phyloP scores from a whole-genome alignment of 1,284 basidiomycete species.

The Heterobasidion parviporum region DNA sequence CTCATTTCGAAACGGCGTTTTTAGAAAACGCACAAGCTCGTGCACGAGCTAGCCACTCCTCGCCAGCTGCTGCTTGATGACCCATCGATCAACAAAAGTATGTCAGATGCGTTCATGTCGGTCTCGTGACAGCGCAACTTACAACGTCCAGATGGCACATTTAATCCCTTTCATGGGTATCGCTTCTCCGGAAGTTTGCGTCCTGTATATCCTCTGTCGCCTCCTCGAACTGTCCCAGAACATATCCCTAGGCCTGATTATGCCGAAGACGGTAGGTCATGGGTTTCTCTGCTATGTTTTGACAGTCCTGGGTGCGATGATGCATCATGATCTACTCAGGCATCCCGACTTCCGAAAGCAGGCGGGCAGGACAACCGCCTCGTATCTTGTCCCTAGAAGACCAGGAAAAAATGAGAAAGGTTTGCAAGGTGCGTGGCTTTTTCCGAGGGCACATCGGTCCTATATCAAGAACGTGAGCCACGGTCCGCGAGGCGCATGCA shows the following conservation, averaged over 20 bases:
- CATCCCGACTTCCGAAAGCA: constrained; percentile 51
- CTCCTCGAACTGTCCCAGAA: constrained; percentile 59
- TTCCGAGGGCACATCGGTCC: background rate
- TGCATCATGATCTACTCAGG: constrained; percentile 32
- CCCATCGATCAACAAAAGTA: constrained; percentile 24
- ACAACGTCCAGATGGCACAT: constrained; percentile 45
- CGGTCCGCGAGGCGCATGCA: background rate
- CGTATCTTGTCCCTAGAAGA: constrained; percentile 58
- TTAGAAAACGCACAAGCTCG: constrained; percentile 75
- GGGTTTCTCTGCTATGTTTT: constrained; percentile 18
- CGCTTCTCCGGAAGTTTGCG: constrained; percentile 64
- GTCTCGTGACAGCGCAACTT: background rate
- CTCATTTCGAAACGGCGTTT: constrained; percentile 5
- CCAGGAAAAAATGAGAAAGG: constrained; percentile 73
- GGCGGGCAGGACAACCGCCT: constrained; percentile 51
- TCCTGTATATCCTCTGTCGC: constrained; percentile 71
- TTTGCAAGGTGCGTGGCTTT: constrained; percentile 53
- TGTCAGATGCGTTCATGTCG: constrained; percentile 2
- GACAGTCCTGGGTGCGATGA: constrained; percentile 20
- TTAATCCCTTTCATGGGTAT: constrained; percentile 67
- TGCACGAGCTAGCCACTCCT: constrained; percentile 57
- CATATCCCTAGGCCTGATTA: constrained; percentile 80
- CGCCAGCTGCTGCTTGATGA: constrained; percentile 24
- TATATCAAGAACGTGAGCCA: no score
- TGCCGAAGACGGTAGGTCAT: constrained; percentile 55